Base-by-base conservation (phyloP, 495 filamentous ascomycete genomes). In the Glonium stellatum region DNA sequence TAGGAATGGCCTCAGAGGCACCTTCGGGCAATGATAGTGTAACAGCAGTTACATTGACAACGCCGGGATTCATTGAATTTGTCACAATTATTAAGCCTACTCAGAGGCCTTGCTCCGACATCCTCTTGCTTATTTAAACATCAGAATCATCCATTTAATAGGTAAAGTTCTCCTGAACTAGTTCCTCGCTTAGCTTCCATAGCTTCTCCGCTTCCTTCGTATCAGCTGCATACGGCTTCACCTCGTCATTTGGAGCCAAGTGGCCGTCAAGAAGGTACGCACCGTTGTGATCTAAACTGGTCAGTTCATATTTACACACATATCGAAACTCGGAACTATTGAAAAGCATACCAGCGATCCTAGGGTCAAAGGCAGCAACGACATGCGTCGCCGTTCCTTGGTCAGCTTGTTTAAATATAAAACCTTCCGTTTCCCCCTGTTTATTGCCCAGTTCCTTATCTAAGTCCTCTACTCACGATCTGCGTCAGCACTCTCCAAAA, bases 111-210 rank as follows among this genome's bases (percentile, higher is more conserved):
- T 31, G 2, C 6, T 31, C n/a, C n/a, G n/a, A 31, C 27, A 6
- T 31, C 2, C 27, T 31, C 3, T 31, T 2, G 6, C 6, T 31
- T 6, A 31, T 31, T 31, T 2, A 2, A 6, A 31, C 27, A 3
- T 31, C 27, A 2, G 6, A 31, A 6, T 31, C 6, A 44, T 44
- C 13, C 2, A 4, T 4, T 42, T 36, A 25, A 6, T 25, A 25
- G 11, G 36, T 18, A 36, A 60, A 56, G 6, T 25, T 23, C 48
- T 59, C 18, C 15, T 51, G 53, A 39, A 60, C 54, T 18, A 60
- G 27, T 21, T 57, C 36, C 22, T 60, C 51, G 34, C 50, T 60
- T 34, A 55, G 25, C 18, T 41, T 25, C 58, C 58, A 60, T 23
- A 60, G 37, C 25, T 23, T 2, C 42, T 60, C 58, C 41, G 58